Evolutionary conservation across 1,284 basidiomycete species (phyloP), one percentile per base, ranked within the genome.

Genomic region (Meripilus lineatus): DNA sequence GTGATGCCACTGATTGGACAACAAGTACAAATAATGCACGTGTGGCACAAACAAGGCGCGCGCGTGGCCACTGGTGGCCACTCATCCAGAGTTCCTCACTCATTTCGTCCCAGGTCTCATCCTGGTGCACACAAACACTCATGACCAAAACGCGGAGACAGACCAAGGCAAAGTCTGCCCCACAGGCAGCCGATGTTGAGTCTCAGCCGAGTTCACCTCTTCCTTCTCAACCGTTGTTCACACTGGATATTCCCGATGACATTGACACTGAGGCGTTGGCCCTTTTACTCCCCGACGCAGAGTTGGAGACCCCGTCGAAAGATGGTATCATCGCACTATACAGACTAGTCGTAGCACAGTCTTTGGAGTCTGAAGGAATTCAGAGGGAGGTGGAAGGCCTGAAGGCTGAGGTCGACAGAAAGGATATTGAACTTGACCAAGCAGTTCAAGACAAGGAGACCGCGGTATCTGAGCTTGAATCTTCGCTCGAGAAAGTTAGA

Each of bases 381-480:
- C 70, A 75, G 42, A 67, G 76, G 41, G 79, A 84, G 47, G 62
- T 84, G 22, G 84, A 89, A 58, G 81, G 81, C 49, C 65, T 73
- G 45, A 75, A 71, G 38, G 81, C 84, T 3, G 77, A 81, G 44
- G 59, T 71, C 10, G 77, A 83, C 55, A 74, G 72, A 62, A 82
- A 81, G 59, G 84, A 89, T 35, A 69, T 89, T 2, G 86, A 89
- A 56, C 67, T 89, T 37, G 88, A 91, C 60, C 84, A 89, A 62
- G 79, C 81, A 20, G 60, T 87, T 35, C 83, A 88, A 57, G 86
- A 89, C 59, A 74, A 71, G 40, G 85, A 89, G 56, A 73, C 69
- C 6, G 61, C 71, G 39, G 60, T 72, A 3, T 74, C 70, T 41
- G 80, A 85, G 25, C 57, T 79, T 4, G 81, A 85, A 52, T 54